Conservation (phyloP, 169 alveolate species). For the Plasmodium coatneyi region DNA sequence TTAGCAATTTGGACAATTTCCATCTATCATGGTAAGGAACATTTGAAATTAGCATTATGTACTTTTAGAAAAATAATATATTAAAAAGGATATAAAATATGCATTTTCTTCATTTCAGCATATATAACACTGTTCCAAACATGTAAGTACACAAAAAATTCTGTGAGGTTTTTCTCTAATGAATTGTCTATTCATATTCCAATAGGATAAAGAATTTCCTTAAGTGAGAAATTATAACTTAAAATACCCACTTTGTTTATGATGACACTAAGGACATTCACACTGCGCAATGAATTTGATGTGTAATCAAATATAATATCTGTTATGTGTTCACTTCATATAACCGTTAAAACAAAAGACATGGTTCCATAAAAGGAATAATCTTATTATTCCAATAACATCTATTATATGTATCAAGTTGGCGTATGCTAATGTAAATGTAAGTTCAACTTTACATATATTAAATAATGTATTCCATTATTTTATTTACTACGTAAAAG, state of each 20-base stretch:
- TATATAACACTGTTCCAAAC: not conserved
- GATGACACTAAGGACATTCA: not conserved
- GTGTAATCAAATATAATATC: not conserved
- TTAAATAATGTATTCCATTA: not conserved
- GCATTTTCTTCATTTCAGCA: not conserved
- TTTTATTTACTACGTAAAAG: not conserved
- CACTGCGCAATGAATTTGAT: not conserved
- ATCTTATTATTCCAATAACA: not conserved
- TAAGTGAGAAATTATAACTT: not conserved
- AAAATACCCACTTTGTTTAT: not conserved
- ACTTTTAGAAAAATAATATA: not conserved
- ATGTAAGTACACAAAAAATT: not conserved
- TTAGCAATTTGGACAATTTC: not conserved
- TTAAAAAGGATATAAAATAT: not conserved
- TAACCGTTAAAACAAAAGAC: not conserved
- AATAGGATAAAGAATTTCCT: not conserved
- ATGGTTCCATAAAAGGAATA: not conserved
- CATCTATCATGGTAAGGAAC: not conserved
- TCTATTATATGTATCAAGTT: not conserved
- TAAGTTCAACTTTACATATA: not conserved
- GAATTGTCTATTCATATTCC: not conserved
- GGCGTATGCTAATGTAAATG: not conserved
- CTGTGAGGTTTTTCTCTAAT: not conserved
- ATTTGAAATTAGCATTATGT: not conserved
- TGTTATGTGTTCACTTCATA: not conserved